These are phyloP conservation scores for Tuber borchii DNA, from an alignment of 495 filamentous ascomycete species.

Conservation along the genomic window DNA sequence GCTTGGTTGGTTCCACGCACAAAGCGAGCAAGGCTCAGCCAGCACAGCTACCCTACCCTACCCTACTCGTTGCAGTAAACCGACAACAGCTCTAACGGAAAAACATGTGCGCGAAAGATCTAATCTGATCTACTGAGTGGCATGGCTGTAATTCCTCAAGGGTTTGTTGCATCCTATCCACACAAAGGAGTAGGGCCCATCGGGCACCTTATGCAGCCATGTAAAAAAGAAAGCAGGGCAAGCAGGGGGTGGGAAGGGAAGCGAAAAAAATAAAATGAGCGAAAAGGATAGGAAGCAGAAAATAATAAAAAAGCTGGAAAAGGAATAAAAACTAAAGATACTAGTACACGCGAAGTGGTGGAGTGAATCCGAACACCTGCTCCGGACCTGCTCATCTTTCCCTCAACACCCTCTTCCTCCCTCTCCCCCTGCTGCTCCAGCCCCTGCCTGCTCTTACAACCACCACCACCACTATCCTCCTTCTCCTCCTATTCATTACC, in stretches of 20 bases:
- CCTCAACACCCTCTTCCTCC: background rate
- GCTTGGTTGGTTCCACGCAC: background rate
- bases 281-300: background rate
- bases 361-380: background rate
- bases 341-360: background rate
- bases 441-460: background rate
- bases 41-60: background rate
- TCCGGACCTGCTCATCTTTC: background rate
- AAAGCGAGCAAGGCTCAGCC: background rate
- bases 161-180: background rate
- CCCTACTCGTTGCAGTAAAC: background rate
- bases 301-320: background rate
- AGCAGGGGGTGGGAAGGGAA: background rate
- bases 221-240: background rate
- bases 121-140: background rate
- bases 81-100: background rate
- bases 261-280: background rate
- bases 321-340: background rate
- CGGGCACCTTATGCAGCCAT: background rate
- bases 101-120: background rate
- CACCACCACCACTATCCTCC: background rate
- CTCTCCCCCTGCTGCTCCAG: slow-evolving; percentile 1
- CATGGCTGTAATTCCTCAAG: background rate
- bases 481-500: background rate
- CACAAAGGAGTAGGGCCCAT: background rate